These are phyloP conservation scores for Elsinoe batatas DNA, from an alignment of 2,329 filamentous ascomycete species.

Conservation along the genomic window DNA sequence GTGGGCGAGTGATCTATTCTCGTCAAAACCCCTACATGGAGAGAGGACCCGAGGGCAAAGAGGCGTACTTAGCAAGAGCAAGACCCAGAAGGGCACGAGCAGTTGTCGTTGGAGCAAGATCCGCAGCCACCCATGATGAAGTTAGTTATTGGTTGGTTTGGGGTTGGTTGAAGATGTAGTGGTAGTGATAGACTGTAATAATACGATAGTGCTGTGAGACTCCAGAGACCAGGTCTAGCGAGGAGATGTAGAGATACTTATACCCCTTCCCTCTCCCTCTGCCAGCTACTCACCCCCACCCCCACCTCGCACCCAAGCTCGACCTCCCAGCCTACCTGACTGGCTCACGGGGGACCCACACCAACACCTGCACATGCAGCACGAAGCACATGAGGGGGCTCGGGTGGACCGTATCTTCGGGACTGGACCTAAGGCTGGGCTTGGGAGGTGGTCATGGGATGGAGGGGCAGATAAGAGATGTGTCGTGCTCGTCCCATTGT, in stretches of 20 bases:
- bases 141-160: conserved; percentile 16
- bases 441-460: neutral
- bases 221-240: neutral
- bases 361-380: too few relatives aligned
- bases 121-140: conserved; percentile 26
- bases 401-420: neutral
- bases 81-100: conserved; percentile 22
- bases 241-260: conserved; percentile 4
- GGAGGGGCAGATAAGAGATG: neutral
- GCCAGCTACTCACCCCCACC: neutral
- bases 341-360: too few relatives aligned
- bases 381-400: neutral
- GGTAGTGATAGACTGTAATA: neutral
- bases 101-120: conserved; percentile 23
- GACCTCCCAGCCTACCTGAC: neutral
- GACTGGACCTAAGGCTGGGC: neutral
- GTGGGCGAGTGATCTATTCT: neutral
- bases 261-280: neutral
- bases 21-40: neutral
- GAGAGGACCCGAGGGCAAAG: neutral
- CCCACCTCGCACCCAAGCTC: neutral
- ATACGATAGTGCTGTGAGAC: too few relatives aligned
- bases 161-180: conserved; percentile 16
- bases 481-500: neutral
- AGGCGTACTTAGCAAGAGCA: conserved; percentile 25